Base-by-base conservation (phyloP, 2,329 filamentous ascomycete species). In the Trichothecium sympodiale region DNA sequence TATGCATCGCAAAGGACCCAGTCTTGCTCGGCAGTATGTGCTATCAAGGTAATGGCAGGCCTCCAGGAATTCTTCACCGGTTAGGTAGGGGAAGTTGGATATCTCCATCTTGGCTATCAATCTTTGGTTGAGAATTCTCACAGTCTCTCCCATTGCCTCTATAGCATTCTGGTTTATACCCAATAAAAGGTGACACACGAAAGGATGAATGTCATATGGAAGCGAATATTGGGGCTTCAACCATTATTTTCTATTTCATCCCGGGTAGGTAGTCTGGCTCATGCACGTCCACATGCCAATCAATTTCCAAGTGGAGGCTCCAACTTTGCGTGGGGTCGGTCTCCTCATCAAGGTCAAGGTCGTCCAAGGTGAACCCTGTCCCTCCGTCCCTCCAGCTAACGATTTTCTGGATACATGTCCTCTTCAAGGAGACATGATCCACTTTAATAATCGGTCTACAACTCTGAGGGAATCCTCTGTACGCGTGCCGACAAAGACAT, bases 41-140 rank as follows among this genome's bases (percentile, higher is more conserved):
- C 67, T 61, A 42, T 80, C 75, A 16, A 80, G 62, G 37, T 71
- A 62, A 46, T 79, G 71, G 53, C 80, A 84, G 37, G 68, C 72
- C 48, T 75, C 67, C 36, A 71, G 57, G 43, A 85, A 85, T 49
- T 84, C 79, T 29, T 74, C 66, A 9, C 58, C 48, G 9, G 59
- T 69, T 18, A 85, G 65, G 39, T 69, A 72, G 6, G 80, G 80
- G 49, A 79, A 85, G 34, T 65, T 59, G 39, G 55, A 46, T 47
- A 74, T 68, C 10, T 60, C 61, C 55, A 61, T 60, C 6, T 10
- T 25, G 26, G 29, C 9, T 9, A 18, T n/a, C 17, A 30, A 30
- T 30, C 14, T 5, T 30, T 30, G 8, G 9, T 9, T 14, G 14
- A 30, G 14, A 8, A 30, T 30, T 14, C 9, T 8, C 10, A 15